Conservation (phyloP, 306 rosid genomes). For the Casuarina glauca region DNA sequence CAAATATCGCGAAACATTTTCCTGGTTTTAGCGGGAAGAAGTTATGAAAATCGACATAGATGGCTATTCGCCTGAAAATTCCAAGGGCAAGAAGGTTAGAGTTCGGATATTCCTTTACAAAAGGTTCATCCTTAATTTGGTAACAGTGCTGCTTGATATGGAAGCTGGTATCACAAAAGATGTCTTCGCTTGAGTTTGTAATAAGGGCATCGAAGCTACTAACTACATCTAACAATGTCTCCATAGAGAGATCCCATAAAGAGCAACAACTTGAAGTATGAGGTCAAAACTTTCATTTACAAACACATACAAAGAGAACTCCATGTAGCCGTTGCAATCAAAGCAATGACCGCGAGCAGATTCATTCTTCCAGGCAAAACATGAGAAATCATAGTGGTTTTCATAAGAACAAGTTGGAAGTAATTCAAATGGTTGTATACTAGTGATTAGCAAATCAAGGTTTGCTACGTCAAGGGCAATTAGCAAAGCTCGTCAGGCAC, state of each 20-base stretch:
- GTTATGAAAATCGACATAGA: too few relatives aligned
- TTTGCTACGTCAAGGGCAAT: conserved; percentile 13
- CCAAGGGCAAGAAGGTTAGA: too few relatives aligned
- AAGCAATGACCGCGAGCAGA: neutral
- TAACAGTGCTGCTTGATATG: too few relatives aligned
- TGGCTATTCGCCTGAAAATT: too few relatives aligned
- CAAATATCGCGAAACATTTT: too few relatives aligned
- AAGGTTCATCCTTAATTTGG: too few relatives aligned
- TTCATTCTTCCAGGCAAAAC: neutral
- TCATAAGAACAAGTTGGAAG: neutral
- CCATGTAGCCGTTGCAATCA: neutral
- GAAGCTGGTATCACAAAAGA: too few relatives aligned
- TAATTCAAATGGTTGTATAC: conserved; percentile 5
- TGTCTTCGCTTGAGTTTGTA: neutral
- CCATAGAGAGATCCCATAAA: neutral
- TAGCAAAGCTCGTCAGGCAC: neutral
- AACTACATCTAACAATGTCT: too few relatives aligned
- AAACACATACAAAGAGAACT: neutral
- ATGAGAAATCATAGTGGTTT: neutral
- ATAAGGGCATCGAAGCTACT: neutral
- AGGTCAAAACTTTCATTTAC: neutral
- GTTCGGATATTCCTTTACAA: too few relatives aligned
- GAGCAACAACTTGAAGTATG: neutral
- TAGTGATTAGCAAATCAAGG: conserved; percentile 20
- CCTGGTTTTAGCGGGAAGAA: too few relatives aligned